A percentile compares a stretch with the other conserved stretches of the same genome.
These are phyloP conservation scores for Pezicula radicicola DNA, from an alignment of 2,329 filamentous ascomycete species.

Conservation along the genomic window DNA sequence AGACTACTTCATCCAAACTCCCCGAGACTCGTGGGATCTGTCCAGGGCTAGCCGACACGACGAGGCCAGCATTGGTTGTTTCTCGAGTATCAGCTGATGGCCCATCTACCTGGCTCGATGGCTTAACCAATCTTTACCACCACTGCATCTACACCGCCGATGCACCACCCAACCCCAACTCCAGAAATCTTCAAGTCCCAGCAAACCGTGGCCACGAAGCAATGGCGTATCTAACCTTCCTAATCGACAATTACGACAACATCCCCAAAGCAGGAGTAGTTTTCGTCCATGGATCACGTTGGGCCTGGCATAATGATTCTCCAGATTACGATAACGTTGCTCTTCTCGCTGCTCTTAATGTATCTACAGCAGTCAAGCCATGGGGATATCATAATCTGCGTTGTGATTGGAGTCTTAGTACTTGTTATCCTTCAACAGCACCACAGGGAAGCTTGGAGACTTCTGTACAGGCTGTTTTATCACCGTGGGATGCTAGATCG, in stretches of 20 bases:
- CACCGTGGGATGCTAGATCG: constrained; percentile 40
- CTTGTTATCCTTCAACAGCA: constrained; percentile 29
- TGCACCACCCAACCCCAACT: constrained; percentile 20
- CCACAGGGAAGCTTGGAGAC: constrained; percentile 40
- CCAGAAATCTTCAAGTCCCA: constrained; percentile 36
- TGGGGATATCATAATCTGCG: constrained; percentile 45
- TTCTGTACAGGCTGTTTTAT: constrained; percentile 31
- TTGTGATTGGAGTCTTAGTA: constrained; percentile 46
- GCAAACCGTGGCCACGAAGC: constrained; percentile 43
- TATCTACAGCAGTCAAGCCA: constrained; percentile 33
- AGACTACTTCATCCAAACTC: constrained; percentile 31
- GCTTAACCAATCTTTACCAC: constrained; percentile 36
- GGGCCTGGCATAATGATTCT: constrained; percentile 42
- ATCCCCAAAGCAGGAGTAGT: constrained; percentile 35
- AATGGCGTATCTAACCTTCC: constrained; percentile 43
- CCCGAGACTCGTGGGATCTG: constrained; percentile 37
- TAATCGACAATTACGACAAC: constrained; percentile 42
- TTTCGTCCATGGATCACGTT: constrained; percentile 40
- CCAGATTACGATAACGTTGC: constrained; percentile 41
- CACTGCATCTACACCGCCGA: constrained; percentile 43
- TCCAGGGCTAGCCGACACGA: constrained; percentile 32
- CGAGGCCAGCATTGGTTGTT: constrained; percentile 43
- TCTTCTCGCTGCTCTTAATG: constrained; percentile 35
- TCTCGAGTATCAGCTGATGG: constrained; percentile 39
- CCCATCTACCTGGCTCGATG: constrained; percentile 37